Evolutionary conservation across 768 basidiomycete genomes (phyloP).

Genomic region (Amanita pallidorosea): DNA sequence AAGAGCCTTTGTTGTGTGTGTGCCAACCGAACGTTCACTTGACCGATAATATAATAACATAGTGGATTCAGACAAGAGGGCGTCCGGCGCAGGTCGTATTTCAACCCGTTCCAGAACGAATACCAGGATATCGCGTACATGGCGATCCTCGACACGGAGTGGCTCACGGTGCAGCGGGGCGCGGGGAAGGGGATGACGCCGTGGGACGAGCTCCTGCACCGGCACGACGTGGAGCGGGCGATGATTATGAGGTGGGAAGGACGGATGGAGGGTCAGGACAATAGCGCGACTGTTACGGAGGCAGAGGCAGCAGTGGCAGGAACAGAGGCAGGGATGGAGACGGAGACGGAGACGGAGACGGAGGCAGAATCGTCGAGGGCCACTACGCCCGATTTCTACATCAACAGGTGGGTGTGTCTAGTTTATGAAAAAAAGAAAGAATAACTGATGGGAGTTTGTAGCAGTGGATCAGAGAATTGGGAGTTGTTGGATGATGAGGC

Average conservation of each 20-base stretch:
- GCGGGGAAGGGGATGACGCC: constrained; percentile 16
- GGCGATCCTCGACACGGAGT: constrained; percentile 53
- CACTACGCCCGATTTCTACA: not conserved
- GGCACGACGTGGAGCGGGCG: constrained; percentile 49
- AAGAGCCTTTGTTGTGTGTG: too few species aligned
- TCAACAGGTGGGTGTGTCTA: not conserved
- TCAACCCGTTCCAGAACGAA: constrained; percentile 26
- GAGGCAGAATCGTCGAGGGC: not conserved
- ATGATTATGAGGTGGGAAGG: constrained; percentile 45
- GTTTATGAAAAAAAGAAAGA: too few species aligned
- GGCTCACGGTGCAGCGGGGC: constrained; percentile 22
- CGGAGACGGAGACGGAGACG: not conserved
- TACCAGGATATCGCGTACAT: constrained; percentile 56
- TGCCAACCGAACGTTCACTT: too few species aligned
- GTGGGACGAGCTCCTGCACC: constrained; percentile 56
- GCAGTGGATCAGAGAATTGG: not conserved
- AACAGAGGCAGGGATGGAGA: not conserved
- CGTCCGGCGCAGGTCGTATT: constrained; percentile 43
- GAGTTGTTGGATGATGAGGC: not conserved
- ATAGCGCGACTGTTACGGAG: too few species aligned
- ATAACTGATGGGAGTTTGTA: not conserved
- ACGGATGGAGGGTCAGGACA: not conserved
- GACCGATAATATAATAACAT: too few species aligned
- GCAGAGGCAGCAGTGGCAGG: not conserved
- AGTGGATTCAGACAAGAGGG: constrained; percentile 61